These are phyloP conservation scores for Fusarium dimerum DNA, from an alignment of 2,329 filamentous ascomycete genomes.

Conservation along the genomic window DNA sequence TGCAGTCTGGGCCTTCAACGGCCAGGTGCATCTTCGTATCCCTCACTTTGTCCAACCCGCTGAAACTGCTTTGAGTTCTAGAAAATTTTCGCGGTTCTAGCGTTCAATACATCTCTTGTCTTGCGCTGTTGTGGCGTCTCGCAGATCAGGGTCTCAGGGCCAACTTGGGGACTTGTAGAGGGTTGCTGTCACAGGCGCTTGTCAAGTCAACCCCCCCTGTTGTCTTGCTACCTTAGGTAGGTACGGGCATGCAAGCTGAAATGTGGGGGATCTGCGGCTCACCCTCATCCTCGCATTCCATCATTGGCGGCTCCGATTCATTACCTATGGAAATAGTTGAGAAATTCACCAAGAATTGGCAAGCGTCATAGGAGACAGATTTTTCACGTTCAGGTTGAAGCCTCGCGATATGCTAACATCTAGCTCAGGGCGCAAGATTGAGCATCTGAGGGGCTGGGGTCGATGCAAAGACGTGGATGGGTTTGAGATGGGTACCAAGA, in stretches of 20 bases:
- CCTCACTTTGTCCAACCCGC: too few relatives aligned
- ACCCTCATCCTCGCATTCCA: neutral
- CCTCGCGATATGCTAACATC: neutral
- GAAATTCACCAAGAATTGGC: neutral
- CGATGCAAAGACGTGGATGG: neutral
- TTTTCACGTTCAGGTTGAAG: neutral
- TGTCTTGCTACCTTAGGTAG: too few relatives aligned
- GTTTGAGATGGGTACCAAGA: neutral
- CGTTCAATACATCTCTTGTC: too few relatives aligned
- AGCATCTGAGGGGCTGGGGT: neutral
- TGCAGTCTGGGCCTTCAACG: too few relatives aligned
- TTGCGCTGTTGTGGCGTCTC: too few relatives aligned
- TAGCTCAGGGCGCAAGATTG: neutral
- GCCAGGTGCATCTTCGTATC: too few relatives aligned
- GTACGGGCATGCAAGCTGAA: neutral
- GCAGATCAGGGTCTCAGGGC: too few relatives aligned
- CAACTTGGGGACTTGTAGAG: too few relatives aligned
- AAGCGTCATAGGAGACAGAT: neutral
- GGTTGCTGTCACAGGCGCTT: too few relatives aligned
- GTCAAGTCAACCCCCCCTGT: too few relatives aligned
- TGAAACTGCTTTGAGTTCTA: too few relatives aligned
- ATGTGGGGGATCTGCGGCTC: conserved; percentile 9
- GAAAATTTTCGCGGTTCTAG: too few relatives aligned
- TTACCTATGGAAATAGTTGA: neutral
- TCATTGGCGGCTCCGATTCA: neutral